phyloP scores from a whole-genome alignment of 2,329 filamentous ascomycete genomes.

The Microcera coccophila region DNA sequence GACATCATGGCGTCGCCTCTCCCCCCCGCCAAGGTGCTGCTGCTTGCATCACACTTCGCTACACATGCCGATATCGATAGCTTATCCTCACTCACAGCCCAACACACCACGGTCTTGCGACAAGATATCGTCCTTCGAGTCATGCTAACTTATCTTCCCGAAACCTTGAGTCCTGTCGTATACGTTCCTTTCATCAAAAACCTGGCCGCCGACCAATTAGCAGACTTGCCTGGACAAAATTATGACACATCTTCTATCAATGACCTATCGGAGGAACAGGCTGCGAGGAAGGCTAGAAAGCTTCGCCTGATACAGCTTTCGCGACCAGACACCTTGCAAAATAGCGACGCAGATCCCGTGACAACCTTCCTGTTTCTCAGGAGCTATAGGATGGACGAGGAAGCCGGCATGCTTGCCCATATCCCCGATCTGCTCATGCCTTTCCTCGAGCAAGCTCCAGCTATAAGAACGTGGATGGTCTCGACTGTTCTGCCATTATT shows the following conservation, averaged over 20 bases:
- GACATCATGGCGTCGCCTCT: conserved; percentile 35
- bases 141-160: conserved; percentile 72
- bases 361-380: conserved; percentile 64
- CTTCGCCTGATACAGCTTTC: conserved; percentile 59
- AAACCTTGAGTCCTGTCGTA: conserved; percentile 58
- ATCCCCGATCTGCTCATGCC: conserved; percentile 64
- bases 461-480: conserved; percentile 64
- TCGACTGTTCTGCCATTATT: conserved; percentile 66
- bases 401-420: conserved; percentile 68
- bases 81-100: conserved; percentile 56
- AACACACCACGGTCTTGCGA: conserved; percentile 55
- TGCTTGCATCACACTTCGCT: conserved; percentile 69
- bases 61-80: conserved; percentile 61
- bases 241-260: conserved; percentile 56
- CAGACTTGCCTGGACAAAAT: conserved; percentile 36
- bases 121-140: conserved; percentile 66
- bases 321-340: conserved; percentile 44
- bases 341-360: conserved; percentile 52
- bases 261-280: conserved; percentile 58
- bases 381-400: conserved; percentile 64
- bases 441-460: conserved; percentile 60
- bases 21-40: conserved; percentile 64
- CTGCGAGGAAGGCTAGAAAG: conserved; percentile 59
- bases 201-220: conserved; percentile 48
- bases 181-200: conserved; percentile 61